Conservation (phyloP, 768 basidiomycete species). For the Nidularia pulvinata region DNA sequence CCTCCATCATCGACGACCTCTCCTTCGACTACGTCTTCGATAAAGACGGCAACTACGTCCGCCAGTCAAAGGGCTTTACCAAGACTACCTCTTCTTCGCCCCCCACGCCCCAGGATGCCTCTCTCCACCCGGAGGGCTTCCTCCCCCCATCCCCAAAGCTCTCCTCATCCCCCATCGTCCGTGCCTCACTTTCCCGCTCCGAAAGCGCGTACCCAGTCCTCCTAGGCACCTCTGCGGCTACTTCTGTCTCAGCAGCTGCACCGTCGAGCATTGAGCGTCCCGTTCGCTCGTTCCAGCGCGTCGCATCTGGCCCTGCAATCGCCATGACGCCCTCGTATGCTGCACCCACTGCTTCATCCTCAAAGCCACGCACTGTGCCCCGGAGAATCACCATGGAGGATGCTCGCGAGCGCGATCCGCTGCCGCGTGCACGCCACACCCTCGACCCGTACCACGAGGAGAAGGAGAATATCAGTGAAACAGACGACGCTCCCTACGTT, state of each 20-base stretch:
- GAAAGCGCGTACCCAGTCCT: conserved; percentile 60
- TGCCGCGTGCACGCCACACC: conserved; percentile 18
- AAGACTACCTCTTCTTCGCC: conserved; percentile 46
- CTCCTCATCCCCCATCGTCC: conserved; percentile 34
- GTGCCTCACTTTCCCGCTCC: conserved; percentile 61
- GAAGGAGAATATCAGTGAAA: conserved; percentile 47
- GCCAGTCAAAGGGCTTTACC: conserved; percentile 52
- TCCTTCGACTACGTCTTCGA: conserved; percentile 67
- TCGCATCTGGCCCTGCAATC: conserved; percentile 60
- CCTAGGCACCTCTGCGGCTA: conserved; percentile 21
- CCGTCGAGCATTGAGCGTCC: conserved; percentile 24
- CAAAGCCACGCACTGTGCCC: conserved; percentile 29
- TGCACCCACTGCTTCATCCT: conserved; percentile 26
- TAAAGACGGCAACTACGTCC: conserved; percentile 52
- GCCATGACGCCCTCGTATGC: conserved; percentile 25
- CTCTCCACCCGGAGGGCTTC: conserved; percentile 32
- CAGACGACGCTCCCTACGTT: conserved; percentile 31
- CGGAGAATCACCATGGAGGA: conserved; percentile 46
- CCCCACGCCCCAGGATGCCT: conserved; percentile 39
- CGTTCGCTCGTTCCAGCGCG: conserved; percentile 63
- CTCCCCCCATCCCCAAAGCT: conserved; percentile 31
- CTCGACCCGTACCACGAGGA: conserved; percentile 38
- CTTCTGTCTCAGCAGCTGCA: conserved; percentile 18
- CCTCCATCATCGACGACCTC: conserved; percentile 59
- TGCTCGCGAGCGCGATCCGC: conserved; percentile 16